Evolutionary conservation across 495 filamentous ascomycete genomes (phyloP).

Genomic region (Penicillium parvum): DNA sequence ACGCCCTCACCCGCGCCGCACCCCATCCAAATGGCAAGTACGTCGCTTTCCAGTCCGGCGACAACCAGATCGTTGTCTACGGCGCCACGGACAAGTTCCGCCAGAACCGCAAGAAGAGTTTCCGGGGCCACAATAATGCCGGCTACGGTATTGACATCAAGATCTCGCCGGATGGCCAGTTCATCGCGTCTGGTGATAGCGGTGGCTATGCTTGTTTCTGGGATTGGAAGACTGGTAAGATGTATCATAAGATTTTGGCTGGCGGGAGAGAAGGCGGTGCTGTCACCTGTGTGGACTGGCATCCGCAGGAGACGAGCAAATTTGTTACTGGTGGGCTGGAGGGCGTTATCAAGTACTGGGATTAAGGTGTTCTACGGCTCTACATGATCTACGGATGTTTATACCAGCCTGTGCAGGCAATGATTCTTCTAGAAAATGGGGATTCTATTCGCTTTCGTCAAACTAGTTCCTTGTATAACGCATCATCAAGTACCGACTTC

Average conservation of each 20-base stretch:
- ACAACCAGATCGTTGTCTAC: constrained; percentile 97
- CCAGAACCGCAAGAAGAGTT: constrained; percentile 94
- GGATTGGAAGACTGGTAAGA: constrained; percentile 98
- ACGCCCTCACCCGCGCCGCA: constrained; percentile 74
- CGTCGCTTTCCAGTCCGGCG: constrained; percentile 84
- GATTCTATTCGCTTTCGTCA: too few species aligned
- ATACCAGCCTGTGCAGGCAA: too few species aligned
- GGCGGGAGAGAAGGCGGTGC: constrained; percentile 58
- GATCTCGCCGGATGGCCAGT: constrained; percentile 85
- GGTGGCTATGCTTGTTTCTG: constrained; percentile 91
- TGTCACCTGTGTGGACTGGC: constrained; percentile 82
- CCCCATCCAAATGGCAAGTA: constrained; percentile 87
- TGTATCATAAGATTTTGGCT: constrained; percentile 92
- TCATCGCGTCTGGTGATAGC: constrained; percentile 77
- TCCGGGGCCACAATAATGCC: constrained; percentile 91
- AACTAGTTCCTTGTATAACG: too few species aligned
- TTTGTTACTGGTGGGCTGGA: constrained; percentile 87
- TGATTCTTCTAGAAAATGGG: too few species aligned
- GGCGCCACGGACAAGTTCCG: constrained; percentile 90
- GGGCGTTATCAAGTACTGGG: constrained; percentile 91
- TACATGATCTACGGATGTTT: constrained; percentile 9
- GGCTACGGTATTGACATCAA: constrained; percentile 89
- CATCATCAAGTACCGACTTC: too few species aligned
- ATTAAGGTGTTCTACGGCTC: constrained; percentile 46
- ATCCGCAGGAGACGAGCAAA: constrained; percentile 92